phyloP scores from a whole-genome alignment of 306 rosid genomes.

The Gastrolobium bilobum region DNA sequence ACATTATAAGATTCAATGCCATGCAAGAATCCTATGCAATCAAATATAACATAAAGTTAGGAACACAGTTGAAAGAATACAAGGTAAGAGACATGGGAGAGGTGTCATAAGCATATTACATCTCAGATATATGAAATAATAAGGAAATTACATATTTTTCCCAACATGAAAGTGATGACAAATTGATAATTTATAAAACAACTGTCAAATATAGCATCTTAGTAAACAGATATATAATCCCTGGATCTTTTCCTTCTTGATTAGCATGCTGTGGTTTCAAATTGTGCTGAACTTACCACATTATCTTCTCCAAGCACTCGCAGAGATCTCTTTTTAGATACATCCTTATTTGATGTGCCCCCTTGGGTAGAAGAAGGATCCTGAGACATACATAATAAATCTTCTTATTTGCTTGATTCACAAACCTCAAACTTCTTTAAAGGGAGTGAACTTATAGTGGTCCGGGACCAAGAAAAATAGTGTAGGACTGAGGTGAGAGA shows the following conservation, averaged over 20 bases:
- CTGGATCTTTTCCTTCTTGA: slow-evolving; percentile 33
- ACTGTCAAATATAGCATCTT: slow-evolving; percentile 16
- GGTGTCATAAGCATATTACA: slow-evolving; percentile 13
- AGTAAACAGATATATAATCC: slow-evolving; percentile 2
- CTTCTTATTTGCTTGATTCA: slow-evolving; percentile 32
- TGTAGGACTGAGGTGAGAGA: too few relatives aligned
- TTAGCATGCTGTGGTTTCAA: slow-evolving; percentile 29
- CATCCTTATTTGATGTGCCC: slow-evolving; percentile 57
- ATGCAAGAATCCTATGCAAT: slow-evolving; percentile 15
- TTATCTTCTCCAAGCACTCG: slow-evolving; percentile 53
- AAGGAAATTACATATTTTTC: slow-evolving; percentile 19
- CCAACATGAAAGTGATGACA: slow-evolving; percentile 27
- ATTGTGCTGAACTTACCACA: slow-evolving; percentile 58
- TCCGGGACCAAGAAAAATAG: too few relatives aligned
- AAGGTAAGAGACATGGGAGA: slow-evolving; percentile 1
- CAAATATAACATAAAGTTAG: slow-evolving; percentile 8
- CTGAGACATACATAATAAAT: slow-evolving; percentile 54
- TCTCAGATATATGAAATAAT: slow-evolving; percentile 30
- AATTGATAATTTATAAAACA: slow-evolving; percentile 32
- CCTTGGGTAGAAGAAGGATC: slow-evolving; percentile 65
- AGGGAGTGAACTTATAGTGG: too few relatives aligned
- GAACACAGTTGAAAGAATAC: slow-evolving; percentile 7
- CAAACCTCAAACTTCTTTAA: slow-evolving; percentile 23
- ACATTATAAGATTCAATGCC: slow-evolving; percentile 18
- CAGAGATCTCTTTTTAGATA: slow-evolving; percentile 61